Base-by-base conservation (phyloP, 139 green algal genomes). In the Chlorella sp. region DNA sequence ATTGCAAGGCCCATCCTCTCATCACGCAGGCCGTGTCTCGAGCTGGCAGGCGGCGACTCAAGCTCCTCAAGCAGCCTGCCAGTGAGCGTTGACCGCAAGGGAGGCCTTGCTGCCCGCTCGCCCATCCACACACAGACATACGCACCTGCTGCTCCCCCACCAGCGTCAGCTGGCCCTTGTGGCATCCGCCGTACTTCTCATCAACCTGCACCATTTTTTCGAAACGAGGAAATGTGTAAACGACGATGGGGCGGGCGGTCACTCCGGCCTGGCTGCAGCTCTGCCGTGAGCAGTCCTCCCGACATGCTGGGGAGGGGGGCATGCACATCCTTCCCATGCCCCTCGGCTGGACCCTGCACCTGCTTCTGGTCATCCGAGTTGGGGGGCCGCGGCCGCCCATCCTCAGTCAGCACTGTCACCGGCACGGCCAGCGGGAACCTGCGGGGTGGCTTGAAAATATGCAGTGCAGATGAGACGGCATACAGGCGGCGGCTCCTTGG, bases 161-260 rank as follows among this genome's bases (percentile, higher is more conserved):
- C 32, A 84, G 69, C 0, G 93, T 96, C 13, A 96, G 93, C 90
- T 96, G 90, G 26, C 93, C 93, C 87, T 93, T 95, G 74, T 82
- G 83, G 84, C 92, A 95, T n/a, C 92, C 92, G 26, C 93, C 93
- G 65, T 93, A 86, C 4, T 84, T 67, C 44, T 72, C n/a, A 24
- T 62, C 34, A 43, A 94, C 88, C 90, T 95, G 90, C 46, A 75
- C 69, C 3, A 40, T 9, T 19, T 54, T 11, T 26, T 60, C 51
- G 4, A 16, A 34, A 20, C 2, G 36, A 48, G 13, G 22, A 0
- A 43, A 51, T 14, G 58, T 38, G 28, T 34, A 58, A 83, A 7
- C 67, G 14, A 26, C 67, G 44, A 17, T 9, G 67, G 19, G 8
- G 46, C 46, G 46, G 36, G 67, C 67, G 19, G 36, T 41, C 34